Conservation (phyloP, 208 protist species). For the Borovskyia barvae region DNA sequence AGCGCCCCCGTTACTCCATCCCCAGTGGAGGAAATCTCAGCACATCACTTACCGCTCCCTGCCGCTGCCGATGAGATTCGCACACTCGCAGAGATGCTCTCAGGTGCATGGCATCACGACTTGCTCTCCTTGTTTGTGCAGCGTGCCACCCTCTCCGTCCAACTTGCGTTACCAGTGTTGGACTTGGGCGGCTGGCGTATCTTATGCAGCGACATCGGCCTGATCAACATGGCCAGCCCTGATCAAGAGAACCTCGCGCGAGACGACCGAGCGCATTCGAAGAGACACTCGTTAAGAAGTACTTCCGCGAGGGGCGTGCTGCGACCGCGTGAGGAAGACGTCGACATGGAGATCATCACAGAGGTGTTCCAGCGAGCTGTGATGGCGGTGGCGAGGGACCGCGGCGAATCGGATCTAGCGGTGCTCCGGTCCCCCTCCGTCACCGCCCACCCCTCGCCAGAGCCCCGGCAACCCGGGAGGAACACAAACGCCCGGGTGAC, state of each 20-base stretch:
- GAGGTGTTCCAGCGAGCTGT: conserved; percentile 52
- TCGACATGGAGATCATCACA: conserved; percentile 60
- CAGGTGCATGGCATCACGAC: conserved; percentile 38
- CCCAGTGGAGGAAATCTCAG: neutral
- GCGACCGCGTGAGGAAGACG: conserved; percentile 8
- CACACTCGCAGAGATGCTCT: neutral
- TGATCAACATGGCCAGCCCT: conserved; percentile 33
- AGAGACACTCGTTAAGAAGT: no score
- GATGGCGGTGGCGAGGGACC: conserved; percentile 9
- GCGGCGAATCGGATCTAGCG: conserved; percentile 12
- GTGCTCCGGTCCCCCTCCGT: conserved; percentile 8
- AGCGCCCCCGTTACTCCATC: neutral
- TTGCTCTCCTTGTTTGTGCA: conserved; percentile 68
- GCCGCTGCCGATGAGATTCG: conserved; percentile 15
- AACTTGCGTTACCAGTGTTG: conserved; percentile 74
- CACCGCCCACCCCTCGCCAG: neutral
- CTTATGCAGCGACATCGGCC: conserved; percentile 62
- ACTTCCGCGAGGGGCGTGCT: neutral
- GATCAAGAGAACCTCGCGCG: neutral
- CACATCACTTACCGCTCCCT: neutral
- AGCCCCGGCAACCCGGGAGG: no score
- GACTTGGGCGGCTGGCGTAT: conserved; percentile 78
- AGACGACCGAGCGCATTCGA: neutral
- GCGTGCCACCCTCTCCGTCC: conserved; percentile 41
- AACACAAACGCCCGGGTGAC: neutral